Conservation (phyloP, 208 protist genomes). For the Leishmania lainsoni region DNA sequence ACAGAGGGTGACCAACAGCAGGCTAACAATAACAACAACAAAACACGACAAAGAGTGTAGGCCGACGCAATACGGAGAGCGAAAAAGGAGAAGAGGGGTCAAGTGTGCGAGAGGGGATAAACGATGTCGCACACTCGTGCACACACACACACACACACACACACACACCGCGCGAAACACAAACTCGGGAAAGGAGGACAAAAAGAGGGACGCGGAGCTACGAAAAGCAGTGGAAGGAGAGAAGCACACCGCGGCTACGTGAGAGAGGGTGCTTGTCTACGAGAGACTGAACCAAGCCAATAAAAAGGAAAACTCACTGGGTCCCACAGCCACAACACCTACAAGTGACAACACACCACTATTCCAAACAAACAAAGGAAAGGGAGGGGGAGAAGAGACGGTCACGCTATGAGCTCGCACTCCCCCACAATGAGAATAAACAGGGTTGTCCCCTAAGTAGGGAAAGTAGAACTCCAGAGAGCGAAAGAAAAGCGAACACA, state of each 20-base stretch:
- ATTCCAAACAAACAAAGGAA: not conserved
- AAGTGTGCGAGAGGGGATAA: not conserved
- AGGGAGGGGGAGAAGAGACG: not conserved
- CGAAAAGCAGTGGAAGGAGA: not conserved
- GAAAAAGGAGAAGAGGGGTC: not conserved
- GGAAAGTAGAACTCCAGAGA: not conserved
- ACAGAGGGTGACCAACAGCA: not conserved
- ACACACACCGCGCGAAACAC: too few relatives aligned
- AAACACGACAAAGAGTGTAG: not conserved
- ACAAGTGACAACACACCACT: not conserved
- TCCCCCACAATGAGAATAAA: too few relatives aligned
- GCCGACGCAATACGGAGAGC: not conserved
- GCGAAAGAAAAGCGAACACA: not conserved
- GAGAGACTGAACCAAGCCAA: not conserved
- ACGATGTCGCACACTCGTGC: not conserved
- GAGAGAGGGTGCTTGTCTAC: too few relatives aligned
- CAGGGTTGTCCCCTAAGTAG: too few relatives aligned
- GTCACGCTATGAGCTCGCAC: not conserved
- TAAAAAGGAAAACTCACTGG: not conserved
- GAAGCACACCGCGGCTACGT: too few relatives aligned
- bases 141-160: not conserved
- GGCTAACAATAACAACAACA: not conserved
- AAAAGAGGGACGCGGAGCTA: not conserved
- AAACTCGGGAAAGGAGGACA: not conserved
- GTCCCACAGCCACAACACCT: not conserved